A percentile compares a stretch with the other conserved stretches of the same genome.
These are phyloP conservation scores for Pythium folliculosum DNA, from an alignment of 352 stramenopile genomes.

Conservation along the genomic window DNA sequence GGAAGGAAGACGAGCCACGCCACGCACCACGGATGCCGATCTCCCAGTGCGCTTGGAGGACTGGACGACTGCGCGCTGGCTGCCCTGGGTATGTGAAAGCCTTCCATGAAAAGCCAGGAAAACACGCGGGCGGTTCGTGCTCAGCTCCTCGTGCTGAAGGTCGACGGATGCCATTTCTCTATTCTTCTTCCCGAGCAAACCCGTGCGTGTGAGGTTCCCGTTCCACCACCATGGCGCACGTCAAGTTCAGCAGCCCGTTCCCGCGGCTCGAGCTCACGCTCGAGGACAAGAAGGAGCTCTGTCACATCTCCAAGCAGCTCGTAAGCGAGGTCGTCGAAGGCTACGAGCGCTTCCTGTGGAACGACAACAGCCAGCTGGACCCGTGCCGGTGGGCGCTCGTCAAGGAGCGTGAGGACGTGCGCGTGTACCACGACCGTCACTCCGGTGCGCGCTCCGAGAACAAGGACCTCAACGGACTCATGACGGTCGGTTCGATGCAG, in stretches of 20 bases:
- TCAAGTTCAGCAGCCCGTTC: conserved; percentile 40
- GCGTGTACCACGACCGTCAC: conserved; percentile 47
- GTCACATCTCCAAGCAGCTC: conserved; percentile 36
- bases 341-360: conserved; percentile 55
- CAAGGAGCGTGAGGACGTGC: conserved; percentile 48
- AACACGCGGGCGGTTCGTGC: no score
- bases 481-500: conserved; percentile 41
- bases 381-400: conserved; percentile 46
- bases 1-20: no score
- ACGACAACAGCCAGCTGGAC: conserved; percentile 43
- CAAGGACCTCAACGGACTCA: conserved; percentile 21
- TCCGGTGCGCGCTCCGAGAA: conserved; percentile 20
- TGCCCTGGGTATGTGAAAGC: no score
- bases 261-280: conserved; percentile 40
- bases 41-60: no score
- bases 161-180: no score
- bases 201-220: no score
- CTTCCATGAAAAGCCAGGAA: no score
- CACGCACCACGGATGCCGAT: no score
- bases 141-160: no score
- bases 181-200: no score
- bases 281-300: conserved; percentile 8
- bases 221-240: conserved; percentile 23
- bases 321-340: conserved; percentile 49
- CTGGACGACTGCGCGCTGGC: no score